phyloP scores from a whole-genome alignment of 352 stramenopile genomes.

The Thalassiosira livingstoniorum region DNA sequence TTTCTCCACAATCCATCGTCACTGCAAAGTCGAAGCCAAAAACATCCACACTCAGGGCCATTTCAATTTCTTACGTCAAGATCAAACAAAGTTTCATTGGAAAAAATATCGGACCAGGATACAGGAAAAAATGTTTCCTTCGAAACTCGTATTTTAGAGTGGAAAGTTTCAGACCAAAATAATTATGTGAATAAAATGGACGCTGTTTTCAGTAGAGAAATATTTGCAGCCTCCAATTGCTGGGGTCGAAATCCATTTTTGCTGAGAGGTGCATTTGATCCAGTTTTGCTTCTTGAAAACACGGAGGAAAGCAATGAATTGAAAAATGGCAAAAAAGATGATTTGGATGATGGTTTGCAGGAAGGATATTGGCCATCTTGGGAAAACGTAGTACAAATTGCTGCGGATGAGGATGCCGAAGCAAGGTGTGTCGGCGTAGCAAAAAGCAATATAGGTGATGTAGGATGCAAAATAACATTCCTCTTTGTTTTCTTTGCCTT shows the following conservation, averaged over 20 bases:
- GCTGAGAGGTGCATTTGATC: conserved; percentile 65
- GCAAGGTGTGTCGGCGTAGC: conserved; percentile 35
- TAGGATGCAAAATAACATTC: background rate
- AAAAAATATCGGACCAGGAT: too few species aligned
- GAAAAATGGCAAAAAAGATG: too few species aligned
- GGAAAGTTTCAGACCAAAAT: too few species aligned
- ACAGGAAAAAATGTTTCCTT: too few species aligned
- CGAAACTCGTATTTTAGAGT: too few species aligned
- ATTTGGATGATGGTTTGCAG: conserved; percentile 7
- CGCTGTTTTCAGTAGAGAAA: conserved; percentile 29
- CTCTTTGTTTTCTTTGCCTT: background rate
- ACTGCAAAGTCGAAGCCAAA: too few species aligned
- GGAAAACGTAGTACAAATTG: conserved; percentile 65
- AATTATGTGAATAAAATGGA: too few species aligned
- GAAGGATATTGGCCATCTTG: conserved; percentile 56
- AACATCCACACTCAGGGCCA: too few species aligned
- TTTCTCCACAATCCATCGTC: too few species aligned
- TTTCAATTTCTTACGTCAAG: too few species aligned
- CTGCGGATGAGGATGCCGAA: conserved; percentile 68
- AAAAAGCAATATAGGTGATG: background rate
- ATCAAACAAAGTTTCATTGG: too few species aligned
- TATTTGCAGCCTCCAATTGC: conserved; percentile 52
- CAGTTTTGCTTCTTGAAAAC: conserved; percentile 19
- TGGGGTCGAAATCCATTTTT: conserved; percentile 67
- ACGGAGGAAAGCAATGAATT: conserved; percentile 15